Evolutionary conservation across 352 stramenopile species (phyloP), one percentile per base, ranked within the genome.

Genomic region (Phytophthora megakarya): DNA sequence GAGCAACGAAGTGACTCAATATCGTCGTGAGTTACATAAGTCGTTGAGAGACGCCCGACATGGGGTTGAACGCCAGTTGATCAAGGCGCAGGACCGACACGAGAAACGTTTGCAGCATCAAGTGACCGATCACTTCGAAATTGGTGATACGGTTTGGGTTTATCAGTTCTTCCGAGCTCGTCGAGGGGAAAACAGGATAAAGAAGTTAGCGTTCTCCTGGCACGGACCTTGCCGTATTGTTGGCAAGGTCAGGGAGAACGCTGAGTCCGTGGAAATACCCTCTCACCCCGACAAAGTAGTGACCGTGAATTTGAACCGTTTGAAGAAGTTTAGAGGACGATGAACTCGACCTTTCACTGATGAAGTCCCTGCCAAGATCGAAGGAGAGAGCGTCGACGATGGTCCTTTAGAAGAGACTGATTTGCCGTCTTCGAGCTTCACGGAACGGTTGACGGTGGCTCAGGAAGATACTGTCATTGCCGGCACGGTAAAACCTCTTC

Each of bases 141-240:
- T 50, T 16, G 49, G 49, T 0, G 35, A 47, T 7, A 43, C 23
- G 1, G 59, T 61, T 1, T 61, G 48, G 43, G 42, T 56, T 4
- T 67, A 51, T 23, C 49, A 61, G 43, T 50, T 51, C 37, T 61
- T 61, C 18, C 26, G 40, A n/a, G 22, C 15, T 3, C 25, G 38
- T 15, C 6, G 59, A 16, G 59, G 42, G 0, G 32, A 54, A 5
- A 21, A 4, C 5, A 7, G 49, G 0, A 46, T 49, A 18, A 61
- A 67, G 33, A 55, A 65, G 30, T n/a, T 59, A 3, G 43, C 22
- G 6, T 49, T 49, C 43, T 49, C 40, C 11, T 47, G 40, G 40
- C 40, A 47, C 40, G 40, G 40, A 16, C 22, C 22, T 3, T 49
- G 35, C n/a, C n/a, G n/a, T n/a, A n/a, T n/a, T n/a, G n/a, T n/a